These are phyloP conservation scores for Coemansia reversa DNA, from an alignment of 192 early-diverging fungal species.

Conservation along the genomic window DNA sequence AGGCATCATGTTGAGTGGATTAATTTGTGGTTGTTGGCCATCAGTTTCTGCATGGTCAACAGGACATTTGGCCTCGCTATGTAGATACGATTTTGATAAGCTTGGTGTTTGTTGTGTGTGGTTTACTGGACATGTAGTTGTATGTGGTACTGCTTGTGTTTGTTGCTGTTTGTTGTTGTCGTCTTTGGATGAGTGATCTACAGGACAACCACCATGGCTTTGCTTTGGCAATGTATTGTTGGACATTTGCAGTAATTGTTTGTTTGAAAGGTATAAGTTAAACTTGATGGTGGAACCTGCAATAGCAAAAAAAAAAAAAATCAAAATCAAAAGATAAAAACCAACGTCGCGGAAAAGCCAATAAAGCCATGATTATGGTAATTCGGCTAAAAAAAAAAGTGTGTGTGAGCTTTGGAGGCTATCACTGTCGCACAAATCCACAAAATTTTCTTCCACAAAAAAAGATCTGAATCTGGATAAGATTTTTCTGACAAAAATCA, in stretches of 20 bases:
- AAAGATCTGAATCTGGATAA: no score
- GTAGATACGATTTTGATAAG: constrained; percentile 22
- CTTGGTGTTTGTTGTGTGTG: constrained; percentile 22
- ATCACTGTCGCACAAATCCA: neutral
- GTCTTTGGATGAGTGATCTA: constrained; percentile 16
- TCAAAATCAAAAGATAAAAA: neutral
- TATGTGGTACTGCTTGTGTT: constrained; percentile 18
- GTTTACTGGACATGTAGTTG: constrained; percentile 27
- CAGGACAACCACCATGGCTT: constrained; percentile 13
- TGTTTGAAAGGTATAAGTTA: constrained; percentile 7
- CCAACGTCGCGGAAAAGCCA: neutral
- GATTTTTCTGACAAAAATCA: no score
- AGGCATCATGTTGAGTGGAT: constrained; percentile 93
- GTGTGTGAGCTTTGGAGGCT: neutral
- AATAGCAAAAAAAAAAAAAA: neutral
- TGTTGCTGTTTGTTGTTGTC: neutral
- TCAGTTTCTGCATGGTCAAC: constrained; percentile 51
- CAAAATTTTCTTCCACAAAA: no score
- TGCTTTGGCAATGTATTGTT: neutral
- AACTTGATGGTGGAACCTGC: neutral
- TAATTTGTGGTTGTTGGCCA: constrained; percentile 47
- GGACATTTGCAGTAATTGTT: neutral
- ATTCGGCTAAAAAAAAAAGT: neutral
- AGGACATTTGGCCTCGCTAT: constrained; percentile 49
- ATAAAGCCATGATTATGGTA: neutral